Base-by-base conservation (phyloP, 768 basidiomycete species). In the Mycena polygramma region DNA sequence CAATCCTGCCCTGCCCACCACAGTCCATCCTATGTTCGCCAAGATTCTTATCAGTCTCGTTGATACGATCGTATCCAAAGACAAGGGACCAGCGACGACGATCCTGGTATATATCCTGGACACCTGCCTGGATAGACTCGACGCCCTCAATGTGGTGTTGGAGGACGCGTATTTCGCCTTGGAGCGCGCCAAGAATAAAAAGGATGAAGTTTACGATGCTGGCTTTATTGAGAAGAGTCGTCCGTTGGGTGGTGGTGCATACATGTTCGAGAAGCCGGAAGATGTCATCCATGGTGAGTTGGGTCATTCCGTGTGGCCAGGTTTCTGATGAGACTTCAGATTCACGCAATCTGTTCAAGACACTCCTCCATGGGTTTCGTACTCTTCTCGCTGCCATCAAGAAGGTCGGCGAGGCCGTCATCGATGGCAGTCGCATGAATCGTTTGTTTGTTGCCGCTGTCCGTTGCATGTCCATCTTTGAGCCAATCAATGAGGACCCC, bases 11-110 rank as follows among this genome's bases (percentile, higher is more conserved):
- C 87, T 97, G 54, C 87, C 90, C 11, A 91, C 88, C 74, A 91
- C 89, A 64, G 89, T 97, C 41, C 96, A 98, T 76, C 94, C 94
- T 15, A 86, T 98, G 78, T 95, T 94, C 72, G 92, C 93, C 61
- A 99, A 98, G 80, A 91, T 98, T 82, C 91, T 98, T 79, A 93
- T 96, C 76, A 94, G 93, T 71, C 86, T 98, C 57, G 88, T 94
- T 51, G 98, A 99, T 64, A 88, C 90, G 54, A 91, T 98, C 51
- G 81, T 92, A 26, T 81, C 86, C 37, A 96, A 97, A 79, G 93
- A 92, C 85, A 88, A 63, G 91, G 90, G 55, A 6, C 65, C 68
- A 17, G 91, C 94, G 13, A 86, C 89, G 4, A 85, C 86, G 63
- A 83, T 96, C n/a, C 83, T 99, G 9, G 81, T 83, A 30, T 86